Conservation (phyloP, 2,329 filamentous ascomycete genomes). For the Calonectria hawksworthii region DNA sequence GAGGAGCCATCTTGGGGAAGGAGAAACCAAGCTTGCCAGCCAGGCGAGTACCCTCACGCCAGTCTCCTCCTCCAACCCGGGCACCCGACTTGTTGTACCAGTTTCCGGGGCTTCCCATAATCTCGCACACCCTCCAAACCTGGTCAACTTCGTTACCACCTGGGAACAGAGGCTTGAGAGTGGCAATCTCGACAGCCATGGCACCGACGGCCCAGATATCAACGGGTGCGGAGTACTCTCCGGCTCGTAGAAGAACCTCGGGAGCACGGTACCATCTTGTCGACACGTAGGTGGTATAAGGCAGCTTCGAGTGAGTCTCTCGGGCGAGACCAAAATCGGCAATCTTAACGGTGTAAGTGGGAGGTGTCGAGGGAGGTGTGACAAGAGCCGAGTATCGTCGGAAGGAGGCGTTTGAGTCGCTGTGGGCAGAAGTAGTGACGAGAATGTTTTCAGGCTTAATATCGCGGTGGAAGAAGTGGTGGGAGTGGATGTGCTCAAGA, state of each 20-base stretch:
- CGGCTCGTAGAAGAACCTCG: slow-evolving; percentile 92
- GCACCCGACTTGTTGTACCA: slow-evolving; percentile 95
- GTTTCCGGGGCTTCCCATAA: slow-evolving; percentile 98
- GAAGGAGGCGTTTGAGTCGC: slow-evolving; percentile 87
- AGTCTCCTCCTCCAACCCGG: slow-evolving; percentile 94
- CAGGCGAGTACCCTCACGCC: slow-evolving; percentile 93
- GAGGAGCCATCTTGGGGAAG: slow-evolving; percentile 99
- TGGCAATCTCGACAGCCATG: slow-evolving; percentile 98
- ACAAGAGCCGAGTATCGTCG: slow-evolving; percentile 93
- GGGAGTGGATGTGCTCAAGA: slow-evolving; percentile 95
- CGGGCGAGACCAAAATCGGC: slow-evolving; percentile 98
- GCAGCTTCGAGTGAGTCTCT: slow-evolving; percentile 95
- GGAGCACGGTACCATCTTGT: slow-evolving; percentile 98
- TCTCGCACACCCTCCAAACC: slow-evolving; percentile 98
- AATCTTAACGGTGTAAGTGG: slow-evolving; percentile 96
- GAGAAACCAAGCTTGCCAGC: slow-evolving; percentile 98
- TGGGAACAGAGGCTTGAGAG: slow-evolving; percentile 95
- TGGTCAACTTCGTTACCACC: slow-evolving; percentile 99
- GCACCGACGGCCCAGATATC: slow-evolving; percentile 99
- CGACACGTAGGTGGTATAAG: slow-evolving; percentile 98
- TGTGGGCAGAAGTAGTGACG: slow-evolving; percentile 89
- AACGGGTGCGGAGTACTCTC: slow-evolving; percentile 96
- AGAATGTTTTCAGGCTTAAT: slow-evolving; percentile 99
- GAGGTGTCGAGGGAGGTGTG: slow-evolving; percentile 94
- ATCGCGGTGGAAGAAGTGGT: slow-evolving; percentile 98